These are phyloP conservation scores for Lactarius quietus DNA, from an alignment of 768 basidiomycete species.

Conservation along the genomic window DNA sequence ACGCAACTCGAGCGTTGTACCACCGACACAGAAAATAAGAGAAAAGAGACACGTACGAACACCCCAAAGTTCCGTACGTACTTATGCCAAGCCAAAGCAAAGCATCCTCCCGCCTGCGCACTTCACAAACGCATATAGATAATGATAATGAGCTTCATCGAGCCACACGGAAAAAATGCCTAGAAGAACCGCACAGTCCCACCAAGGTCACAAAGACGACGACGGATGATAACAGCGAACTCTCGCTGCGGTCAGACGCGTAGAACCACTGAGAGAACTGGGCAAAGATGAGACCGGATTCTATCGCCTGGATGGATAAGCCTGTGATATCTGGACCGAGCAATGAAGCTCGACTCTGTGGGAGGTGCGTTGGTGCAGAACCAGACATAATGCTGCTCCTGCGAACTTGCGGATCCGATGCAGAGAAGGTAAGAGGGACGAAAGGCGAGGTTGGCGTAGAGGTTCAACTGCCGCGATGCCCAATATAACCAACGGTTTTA, in stretches of 20 bases:
- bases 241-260: neutral
- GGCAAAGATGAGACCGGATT: constrained; percentile 5
- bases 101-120: neutral
- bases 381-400: constrained; percentile 1
- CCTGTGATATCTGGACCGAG: constrained; percentile 3
- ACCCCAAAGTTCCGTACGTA: neutral
- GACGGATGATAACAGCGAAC: neutral
- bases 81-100: neutral
- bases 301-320: constrained; percentile 6
- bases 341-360: neutral
- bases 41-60: neutral
- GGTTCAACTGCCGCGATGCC: neutral
- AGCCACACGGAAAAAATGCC: neutral
- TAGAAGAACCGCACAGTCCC: neutral
- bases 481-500: too few species aligned
- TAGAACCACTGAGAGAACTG: constrained; percentile 16
- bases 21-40: neutral
- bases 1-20: neutral
- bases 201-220: constrained; percentile 7
- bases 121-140: neutral
- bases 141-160: neutral
- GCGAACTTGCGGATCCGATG: neutral
- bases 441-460: neutral
- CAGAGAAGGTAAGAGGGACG: neutral
- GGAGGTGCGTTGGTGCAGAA: neutral